phyloP scores from a whole-genome alignment of 805 yeast species.

The Candida nanaspora region DNA sequence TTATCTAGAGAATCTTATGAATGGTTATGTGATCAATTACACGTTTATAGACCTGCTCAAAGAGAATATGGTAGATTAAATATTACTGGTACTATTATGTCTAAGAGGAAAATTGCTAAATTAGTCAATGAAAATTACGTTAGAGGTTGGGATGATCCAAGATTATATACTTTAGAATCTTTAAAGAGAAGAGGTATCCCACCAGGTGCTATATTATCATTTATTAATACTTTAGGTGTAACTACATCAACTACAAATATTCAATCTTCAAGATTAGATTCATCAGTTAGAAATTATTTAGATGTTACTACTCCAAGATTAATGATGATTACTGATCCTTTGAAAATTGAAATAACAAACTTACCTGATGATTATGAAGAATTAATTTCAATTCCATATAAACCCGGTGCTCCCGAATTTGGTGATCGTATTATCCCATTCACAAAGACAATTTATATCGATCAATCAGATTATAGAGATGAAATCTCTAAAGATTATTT shows the following conservation, averaged over 20 bases:
- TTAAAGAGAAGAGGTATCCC: slow-evolving; percentile 97
- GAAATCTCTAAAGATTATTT: slow-evolving; percentile 66
- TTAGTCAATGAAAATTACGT: slow-evolving; percentile 76
- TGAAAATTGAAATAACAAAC: slow-evolving; percentile 77
- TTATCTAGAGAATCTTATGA: slow-evolving; percentile 92
- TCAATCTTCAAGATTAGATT: slow-evolving; percentile 84
- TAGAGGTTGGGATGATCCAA: slow-evolving; percentile 98
- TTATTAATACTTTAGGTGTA: slow-evolving; percentile 93
- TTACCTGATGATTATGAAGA: slow-evolving; percentile 69
- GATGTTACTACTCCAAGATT: slow-evolving; percentile 91
- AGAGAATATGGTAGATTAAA: slow-evolving; percentile 97
- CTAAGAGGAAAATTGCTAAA: slow-evolving; percentile 93
- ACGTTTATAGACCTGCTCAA: slow-evolving; percentile 97
- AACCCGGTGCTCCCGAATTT: slow-evolving; percentile 73
- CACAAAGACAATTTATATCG: slow-evolving; percentile 74
- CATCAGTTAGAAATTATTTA: slow-evolving; percentile 77
- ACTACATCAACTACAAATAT: slow-evolving; percentile 90
- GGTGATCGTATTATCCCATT: slow-evolving; percentile 74
- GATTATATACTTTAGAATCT: slow-evolving; percentile 90
- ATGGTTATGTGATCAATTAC: slow-evolving; percentile 95
- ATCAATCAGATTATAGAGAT: slow-evolving; percentile 79
- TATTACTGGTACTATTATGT: slow-evolving; percentile 87
- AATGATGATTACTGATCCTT: slow-evolving; percentile 87
- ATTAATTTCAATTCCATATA: slow-evolving; percentile 72
- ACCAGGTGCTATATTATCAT: slow-evolving; percentile 92